Base-by-base conservation (phyloP, 371 early-diverging fungal genomes). In the Agmasoma carcini region DNA sequence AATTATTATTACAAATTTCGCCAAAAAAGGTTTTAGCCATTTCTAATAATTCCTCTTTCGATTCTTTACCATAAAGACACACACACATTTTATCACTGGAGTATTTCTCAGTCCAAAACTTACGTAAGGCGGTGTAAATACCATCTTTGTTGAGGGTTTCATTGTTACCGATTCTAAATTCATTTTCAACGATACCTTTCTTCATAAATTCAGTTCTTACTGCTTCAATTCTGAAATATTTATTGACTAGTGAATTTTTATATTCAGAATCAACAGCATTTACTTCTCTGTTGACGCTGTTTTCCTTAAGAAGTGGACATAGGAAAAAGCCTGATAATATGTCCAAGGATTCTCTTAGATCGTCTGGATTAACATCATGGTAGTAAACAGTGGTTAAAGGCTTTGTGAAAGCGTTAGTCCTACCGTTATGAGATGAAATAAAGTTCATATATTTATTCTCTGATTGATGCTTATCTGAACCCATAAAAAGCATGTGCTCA, bases 401-500 rank as follows among this genome's bases (percentile, higher is more conserved):
- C 19, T 78, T 75, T 0, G 97, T 96, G 74, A 82, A 90, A 2
- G 97, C 97, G 75, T 96, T 96, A 1, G 85, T 85, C 41, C 78
- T 76, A 17, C 97, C 97, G 37, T 85, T 85, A 64, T 93, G 84
- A 41, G 80, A 79, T 7, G 83, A 76, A 36, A 95, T 73, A 63
- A 82, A 92, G 71, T 82, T 75, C 39, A 74, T 59, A 29, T 67
- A 67, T 14, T 26, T 59, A 53, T 65, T 59, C 34, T 74, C 68
- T 46, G 46, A 64, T 48, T 63, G 65, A 57, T 62, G 64, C 36
- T 50, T 49, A 31, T 60, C 61, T 15, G 78, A 78, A 0, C 80
- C 80, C 87, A 90, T 83, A 71, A 90, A 89, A 36, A 89, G 76
- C 68, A 95, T 70, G 72, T 96, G 97, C 71, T 96, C 97, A 69